A percentile compares a stretch with the other conserved stretches of the same genome.
Conservation (phyloP, 2,329 filamentous ascomycete species). For the Dactylellina parvicollis region DNA sequence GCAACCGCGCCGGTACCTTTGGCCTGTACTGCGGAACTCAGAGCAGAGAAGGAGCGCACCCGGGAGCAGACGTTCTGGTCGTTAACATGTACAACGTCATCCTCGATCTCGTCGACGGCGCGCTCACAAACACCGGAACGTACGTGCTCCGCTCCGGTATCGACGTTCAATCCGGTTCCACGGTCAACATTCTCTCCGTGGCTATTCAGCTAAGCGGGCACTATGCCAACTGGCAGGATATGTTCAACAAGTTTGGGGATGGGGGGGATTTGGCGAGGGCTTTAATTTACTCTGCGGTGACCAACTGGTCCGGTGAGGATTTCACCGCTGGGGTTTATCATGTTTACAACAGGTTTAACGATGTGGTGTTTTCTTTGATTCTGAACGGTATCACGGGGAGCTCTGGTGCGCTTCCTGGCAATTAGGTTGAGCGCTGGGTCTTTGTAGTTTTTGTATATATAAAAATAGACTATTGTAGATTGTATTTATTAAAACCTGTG, state of each 20-base stretch:
- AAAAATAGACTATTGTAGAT: no score
- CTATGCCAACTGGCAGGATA: neutral
- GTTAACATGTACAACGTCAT: neutral
- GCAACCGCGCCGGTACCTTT: neutral
- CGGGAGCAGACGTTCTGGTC: neutral
- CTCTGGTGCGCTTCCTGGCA: neutral
- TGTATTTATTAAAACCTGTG: no score
- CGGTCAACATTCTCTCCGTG: conserved; percentile 11
- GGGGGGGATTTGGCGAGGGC: neutral
- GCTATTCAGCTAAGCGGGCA: neutral
- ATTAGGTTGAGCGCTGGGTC: no score
- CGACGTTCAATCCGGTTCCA: conserved; percentile 1
- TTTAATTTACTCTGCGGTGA: neutral
- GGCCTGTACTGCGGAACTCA: neutral
- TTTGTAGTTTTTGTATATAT: neutral
- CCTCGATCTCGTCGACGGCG: conserved; percentile 3
- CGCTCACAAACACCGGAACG: neutral
- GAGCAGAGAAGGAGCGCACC: neutral
- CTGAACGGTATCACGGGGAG: conserved; percentile 16
- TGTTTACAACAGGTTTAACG: conserved; percentile 8
- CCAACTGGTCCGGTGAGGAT: neutral
- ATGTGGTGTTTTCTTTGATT: conserved; percentile 20
- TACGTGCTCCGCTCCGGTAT: neutral
- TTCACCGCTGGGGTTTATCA: conserved; percentile 27
- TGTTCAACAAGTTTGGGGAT: conserved; percentile 24